phyloP scores from a whole-genome alignment of 2,329 filamentous ascomycete species.

The Aspergillus nomiae region DNA sequence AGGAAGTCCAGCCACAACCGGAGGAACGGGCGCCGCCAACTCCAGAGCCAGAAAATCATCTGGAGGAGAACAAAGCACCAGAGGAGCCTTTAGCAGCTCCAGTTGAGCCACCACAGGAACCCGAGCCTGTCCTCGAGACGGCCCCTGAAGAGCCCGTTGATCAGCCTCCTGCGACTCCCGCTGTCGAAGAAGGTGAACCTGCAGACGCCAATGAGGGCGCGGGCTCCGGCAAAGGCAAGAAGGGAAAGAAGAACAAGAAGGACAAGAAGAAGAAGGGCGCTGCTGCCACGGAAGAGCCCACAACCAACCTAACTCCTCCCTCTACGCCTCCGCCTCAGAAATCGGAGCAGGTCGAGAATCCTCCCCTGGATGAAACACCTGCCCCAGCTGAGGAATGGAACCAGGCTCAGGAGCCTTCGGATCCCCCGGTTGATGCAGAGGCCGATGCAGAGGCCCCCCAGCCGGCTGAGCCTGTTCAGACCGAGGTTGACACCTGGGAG shows the following conservation, averaged over 20 bases:
- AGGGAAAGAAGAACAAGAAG: conserved; percentile 32
- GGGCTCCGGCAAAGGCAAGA: conserved; percentile 11
- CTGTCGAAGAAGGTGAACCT: conserved; percentile 4
- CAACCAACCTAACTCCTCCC: conserved; percentile 39
- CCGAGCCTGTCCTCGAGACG: background rate
- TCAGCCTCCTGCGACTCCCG: background rate
- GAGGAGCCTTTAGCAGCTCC: background rate
- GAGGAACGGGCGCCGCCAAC: conserved; percentile 1
- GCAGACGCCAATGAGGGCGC: conserved; percentile 2
- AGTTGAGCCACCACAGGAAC: background rate
- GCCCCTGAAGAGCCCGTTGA: background rate
- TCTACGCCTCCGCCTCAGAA: conserved; percentile 38
- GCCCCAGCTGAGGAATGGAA: conserved; percentile 11
- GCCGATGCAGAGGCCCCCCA: conserved; percentile 1
- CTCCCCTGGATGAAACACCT: conserved; percentile 7
- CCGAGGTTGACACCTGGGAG: conserved; percentile 16
- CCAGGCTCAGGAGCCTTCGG: background rate
- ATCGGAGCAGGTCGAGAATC: conserved; percentile 15
- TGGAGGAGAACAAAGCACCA: background rate
- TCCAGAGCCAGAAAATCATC: background rate
- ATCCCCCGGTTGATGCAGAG: background rate
- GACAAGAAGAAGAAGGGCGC: conserved; percentile 31
- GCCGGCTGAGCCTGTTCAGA: background rate
- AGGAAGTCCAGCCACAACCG: conserved; percentile 12
- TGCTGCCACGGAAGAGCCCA: conserved; percentile 25